A percentile compares a stretch with the other conserved stretches of the same genome.
Conservation (phyloP, 441 rosid species). For the Pelargonium australe region DNA sequence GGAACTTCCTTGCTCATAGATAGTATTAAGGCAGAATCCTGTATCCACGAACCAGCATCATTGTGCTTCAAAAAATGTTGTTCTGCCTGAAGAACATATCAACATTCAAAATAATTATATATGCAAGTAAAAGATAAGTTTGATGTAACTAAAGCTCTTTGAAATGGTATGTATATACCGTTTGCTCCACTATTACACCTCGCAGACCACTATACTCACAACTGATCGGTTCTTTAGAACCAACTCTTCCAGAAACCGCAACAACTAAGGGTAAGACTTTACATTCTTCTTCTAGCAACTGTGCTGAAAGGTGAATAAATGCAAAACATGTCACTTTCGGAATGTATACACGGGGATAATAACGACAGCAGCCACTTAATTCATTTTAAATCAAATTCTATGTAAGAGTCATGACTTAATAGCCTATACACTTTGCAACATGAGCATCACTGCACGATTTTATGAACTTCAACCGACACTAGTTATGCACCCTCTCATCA, state of each 20-base stretch:
- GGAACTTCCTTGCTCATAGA: conserved; percentile 96
- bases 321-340: conserved; percentile 11
- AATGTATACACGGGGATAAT: neutral
- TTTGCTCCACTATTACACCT: conserved; percentile 90
- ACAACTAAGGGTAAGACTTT: conserved; percentile 74
- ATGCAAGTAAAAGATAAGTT: neutral
- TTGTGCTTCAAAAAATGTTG: conserved; percentile 89
- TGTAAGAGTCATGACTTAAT: neutral
- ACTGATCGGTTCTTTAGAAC: conserved; percentile 79
- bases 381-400: neutral
- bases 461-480: neutral
- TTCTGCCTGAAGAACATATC: conserved; percentile 52
- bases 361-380: neutral
- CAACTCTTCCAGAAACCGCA: conserved; percentile 78
- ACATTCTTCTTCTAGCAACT: conserved; percentile 66
- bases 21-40: conserved; percentile 83
- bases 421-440: neutral
- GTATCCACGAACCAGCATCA: conserved; percentile 96
- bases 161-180: conserved; percentile 35
- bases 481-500: neutral
- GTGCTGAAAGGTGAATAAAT: conserved; percentile 44
- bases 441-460: neutral
- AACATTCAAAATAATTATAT: conserved; percentile 12
- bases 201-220: conserved; percentile 74
- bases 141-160: neutral